Evolutionary conservation across 2,329 filamentous ascomycete species (phyloP), one percentile per base, ranked within the genome.

Genomic region (Diaporthe longicolla): DNA sequence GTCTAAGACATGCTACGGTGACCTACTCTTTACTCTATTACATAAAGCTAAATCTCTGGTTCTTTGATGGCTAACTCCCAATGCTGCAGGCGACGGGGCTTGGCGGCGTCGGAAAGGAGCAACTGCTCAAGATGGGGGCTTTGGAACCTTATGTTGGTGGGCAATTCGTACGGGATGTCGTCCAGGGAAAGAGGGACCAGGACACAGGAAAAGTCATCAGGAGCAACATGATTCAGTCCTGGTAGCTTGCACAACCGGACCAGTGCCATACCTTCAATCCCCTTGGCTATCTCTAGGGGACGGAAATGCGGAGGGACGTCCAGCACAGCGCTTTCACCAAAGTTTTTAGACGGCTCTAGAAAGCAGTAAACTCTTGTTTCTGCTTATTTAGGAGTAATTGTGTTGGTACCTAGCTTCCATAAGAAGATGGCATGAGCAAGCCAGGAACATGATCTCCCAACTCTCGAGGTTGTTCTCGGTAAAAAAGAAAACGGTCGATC

Each of bases 91-190:
- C 71, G 4, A 75, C 74, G 21, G 40, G 59, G 5, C 72, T 75
- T 9, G 74, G 59, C 2, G 66, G 45, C 26, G 45, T 74, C n/a
- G 24, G 48, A 3, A 74, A 85, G 1, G 79, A 80, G 63, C 76
- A 82, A 61, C 50, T 84, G 74, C 81, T 79, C 76, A 80, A 82
- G 75, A 80, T 79, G 69, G 82, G 82, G 0, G 82, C 82, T 1
- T 76, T 81, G 1, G 78, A 87, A 58, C 78, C 81, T 5, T 78
- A 82, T 17, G 52, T 81, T 15, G 84, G 83, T 6, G 86, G 83
- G 1, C 76, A 81, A 21, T 79, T 87, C 21, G 77, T 87, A 40
- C 78, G 79, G 45, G 78, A 77, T 59, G 85, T 87, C 0, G 54
- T 75, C 5, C 35, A 73, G 29, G 74, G 74, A 11, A 73, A 75